Evolutionary conservation across 2,329 filamentous ascomycete genomes (phyloP).

Genomic region (Proliferodiscus dingleyae): DNA sequence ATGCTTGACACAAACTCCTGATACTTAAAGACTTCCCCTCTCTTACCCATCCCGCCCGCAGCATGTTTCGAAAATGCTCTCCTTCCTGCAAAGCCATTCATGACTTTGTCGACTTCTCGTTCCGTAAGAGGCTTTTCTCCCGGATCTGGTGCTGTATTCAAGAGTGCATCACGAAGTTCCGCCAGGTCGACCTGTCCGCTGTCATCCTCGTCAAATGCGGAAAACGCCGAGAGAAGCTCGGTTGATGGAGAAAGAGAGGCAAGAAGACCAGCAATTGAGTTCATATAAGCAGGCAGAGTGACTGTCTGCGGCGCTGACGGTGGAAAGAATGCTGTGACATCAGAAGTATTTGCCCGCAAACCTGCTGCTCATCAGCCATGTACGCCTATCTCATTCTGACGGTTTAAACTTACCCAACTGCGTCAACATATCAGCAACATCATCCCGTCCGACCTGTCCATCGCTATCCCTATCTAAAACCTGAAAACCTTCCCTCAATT

Average conservation of each 20-base stretch:
- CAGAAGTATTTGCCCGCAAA: constrained; percentile 64
- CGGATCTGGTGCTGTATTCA: constrained; percentile 75
- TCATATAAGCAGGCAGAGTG: constrained; percentile 80
- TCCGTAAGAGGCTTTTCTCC: constrained; percentile 61
- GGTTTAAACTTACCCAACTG: constrained; percentile 60
- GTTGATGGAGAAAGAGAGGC: constrained; percentile 68
- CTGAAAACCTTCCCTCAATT: constrained; percentile 88
- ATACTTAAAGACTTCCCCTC: constrained; percentile 89
- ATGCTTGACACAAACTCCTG: constrained; percentile 70
- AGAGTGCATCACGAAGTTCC: constrained; percentile 75
- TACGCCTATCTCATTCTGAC: neutral
- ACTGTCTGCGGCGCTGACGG: constrained; percentile 66
- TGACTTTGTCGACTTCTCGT: constrained; percentile 78
- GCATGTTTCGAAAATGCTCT: constrained; percentile 69
- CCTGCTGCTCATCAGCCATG: constrained; percentile 43
- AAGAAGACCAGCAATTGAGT: constrained; percentile 70
- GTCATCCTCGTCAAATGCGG: constrained; percentile 93
- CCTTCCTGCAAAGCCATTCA: constrained; percentile 78
- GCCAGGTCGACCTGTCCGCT: constrained; percentile 84
- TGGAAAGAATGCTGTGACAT: constrained; percentile 80
- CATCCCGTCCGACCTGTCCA: constrained; percentile 73
- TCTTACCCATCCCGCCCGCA: constrained; percentile 46
- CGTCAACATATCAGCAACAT: constrained; percentile 80
- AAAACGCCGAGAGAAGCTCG: constrained; percentile 85
- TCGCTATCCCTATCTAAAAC: constrained; percentile 88